Base-by-base conservation (phyloP, 2,329 filamentous ascomycete species). In the Neonectria magnoliae region DNA sequence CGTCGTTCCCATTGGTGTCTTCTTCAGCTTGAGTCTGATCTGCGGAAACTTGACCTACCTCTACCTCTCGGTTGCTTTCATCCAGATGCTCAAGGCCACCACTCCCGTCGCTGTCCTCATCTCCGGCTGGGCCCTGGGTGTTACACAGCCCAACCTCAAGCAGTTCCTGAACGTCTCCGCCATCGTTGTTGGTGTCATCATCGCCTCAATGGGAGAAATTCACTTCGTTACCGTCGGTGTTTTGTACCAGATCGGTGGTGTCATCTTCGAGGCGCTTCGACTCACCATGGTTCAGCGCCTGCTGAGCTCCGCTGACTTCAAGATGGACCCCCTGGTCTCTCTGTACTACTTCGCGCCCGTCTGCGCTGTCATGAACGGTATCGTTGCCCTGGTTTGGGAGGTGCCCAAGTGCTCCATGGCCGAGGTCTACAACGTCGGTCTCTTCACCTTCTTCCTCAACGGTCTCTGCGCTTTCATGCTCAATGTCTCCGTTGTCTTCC, bases 21-120 rank as follows among this genome's bases (percentile, higher is more conserved):
- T 97, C 84, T 98, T 98, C 89, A 96, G 92, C 78, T 84, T 98
- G 84, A 96, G 92, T 81, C 87, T 98, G 84, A 98, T 98, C 78
- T 98, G 94, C 81, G 94, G 94, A 77, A 98, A 98, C 84, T 82
- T 97, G 81, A 94, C 95, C 73, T 98, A 98, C 79, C 88, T 98
- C 60, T 97, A 98, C 81, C 88, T 98, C 66, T 96, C 92, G 71
- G 95, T 98, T 64, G 92, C 95, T 65, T 98, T 98, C 81, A 98
- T 98, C 76, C 95, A 98, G 86, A 98, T 98, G 95, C 90, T 98
- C 80, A 98, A 98, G 92, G 96, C 96, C 71, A 98, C 94, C 47
- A 98, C 93, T 33, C 96, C 96, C 16, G 94, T 98, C 64, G 94
- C 94, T 58, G 94, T 98, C 57, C 89, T 99, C 42, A 82, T 98